phyloP scores from a whole-genome alignment of 768 basidiomycete genomes.

The Suillus subaureus region DNA sequence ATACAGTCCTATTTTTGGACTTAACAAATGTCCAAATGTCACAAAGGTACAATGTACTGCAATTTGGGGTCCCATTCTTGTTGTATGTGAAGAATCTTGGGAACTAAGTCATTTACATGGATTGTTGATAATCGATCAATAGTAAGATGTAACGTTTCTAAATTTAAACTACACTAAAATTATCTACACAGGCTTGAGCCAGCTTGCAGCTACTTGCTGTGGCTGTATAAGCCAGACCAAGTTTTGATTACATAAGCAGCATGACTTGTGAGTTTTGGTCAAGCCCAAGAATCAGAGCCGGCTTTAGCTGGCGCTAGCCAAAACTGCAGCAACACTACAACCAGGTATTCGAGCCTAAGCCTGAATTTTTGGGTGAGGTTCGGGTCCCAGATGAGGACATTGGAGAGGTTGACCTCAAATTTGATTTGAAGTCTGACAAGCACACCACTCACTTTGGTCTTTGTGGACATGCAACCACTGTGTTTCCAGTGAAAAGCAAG shows the following conservation, averaged over 20 bases:
- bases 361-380: too few species aligned
- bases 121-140: too few species aligned
- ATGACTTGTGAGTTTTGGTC: background rate
- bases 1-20: background rate
- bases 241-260: background rate
- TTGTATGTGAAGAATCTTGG: background rate
- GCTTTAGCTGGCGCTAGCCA: background rate
- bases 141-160: background rate
- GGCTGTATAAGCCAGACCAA: background rate
- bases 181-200: background rate
- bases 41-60: background rate
- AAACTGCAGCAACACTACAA: background rate
- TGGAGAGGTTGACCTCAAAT: background rate
- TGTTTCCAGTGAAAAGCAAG: background rate
- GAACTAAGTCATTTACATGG: background rate
- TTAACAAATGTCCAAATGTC: background rate
- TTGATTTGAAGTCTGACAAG: background rate
- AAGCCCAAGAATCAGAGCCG: background rate
- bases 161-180: background rate
- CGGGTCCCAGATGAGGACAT: too few species aligned
- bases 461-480: background rate
- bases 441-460: constrained; percentile 5
- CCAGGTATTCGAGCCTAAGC: too few species aligned
- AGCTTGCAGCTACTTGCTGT: background rate
- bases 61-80: background rate